Conservation (phyloP, 2,329 filamentous ascomycete species). For the Talaromyces sp. region DNA sequence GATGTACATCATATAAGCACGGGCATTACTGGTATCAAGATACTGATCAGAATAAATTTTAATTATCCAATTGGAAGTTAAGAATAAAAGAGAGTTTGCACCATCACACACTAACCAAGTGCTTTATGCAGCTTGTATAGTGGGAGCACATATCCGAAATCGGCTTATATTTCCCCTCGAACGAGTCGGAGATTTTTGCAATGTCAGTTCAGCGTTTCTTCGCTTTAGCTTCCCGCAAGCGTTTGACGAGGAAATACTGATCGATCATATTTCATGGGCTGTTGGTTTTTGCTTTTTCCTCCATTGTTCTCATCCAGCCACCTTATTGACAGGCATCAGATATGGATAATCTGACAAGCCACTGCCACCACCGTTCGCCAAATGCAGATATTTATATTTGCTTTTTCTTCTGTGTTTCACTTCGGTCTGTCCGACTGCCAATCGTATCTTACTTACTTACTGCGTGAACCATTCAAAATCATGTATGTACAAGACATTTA, state of each 20-base stretch:
- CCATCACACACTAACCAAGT: neutral
- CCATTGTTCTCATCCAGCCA: neutral
- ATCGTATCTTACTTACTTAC: neutral
- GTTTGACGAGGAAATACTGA: neutral
- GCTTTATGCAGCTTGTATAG: neutral
- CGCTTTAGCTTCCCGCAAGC: neutral
- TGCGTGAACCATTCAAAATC: neutral
- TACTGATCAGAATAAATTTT: too few relatives aligned
- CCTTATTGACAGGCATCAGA: neutral
- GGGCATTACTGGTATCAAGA: neutral
- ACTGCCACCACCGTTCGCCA: neutral
- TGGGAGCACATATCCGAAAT: conserved; percentile 3
- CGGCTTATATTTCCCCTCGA: neutral
- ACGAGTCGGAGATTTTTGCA: conserved; percentile 7
- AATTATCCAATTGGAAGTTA: neutral
- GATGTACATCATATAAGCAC: neutral
- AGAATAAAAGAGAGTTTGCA: neutral
- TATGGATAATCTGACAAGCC: neutral
- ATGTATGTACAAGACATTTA: neutral
- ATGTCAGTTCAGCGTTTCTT: neutral
- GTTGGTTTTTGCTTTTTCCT: neutral
- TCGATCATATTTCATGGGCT: neutral
- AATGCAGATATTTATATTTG: neutral
- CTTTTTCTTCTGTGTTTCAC: neutral
- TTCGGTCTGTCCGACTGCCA: neutral